phyloP scores from a whole-genome alignment of 345 rosid species.

The Sisymbrium irio region DNA sequence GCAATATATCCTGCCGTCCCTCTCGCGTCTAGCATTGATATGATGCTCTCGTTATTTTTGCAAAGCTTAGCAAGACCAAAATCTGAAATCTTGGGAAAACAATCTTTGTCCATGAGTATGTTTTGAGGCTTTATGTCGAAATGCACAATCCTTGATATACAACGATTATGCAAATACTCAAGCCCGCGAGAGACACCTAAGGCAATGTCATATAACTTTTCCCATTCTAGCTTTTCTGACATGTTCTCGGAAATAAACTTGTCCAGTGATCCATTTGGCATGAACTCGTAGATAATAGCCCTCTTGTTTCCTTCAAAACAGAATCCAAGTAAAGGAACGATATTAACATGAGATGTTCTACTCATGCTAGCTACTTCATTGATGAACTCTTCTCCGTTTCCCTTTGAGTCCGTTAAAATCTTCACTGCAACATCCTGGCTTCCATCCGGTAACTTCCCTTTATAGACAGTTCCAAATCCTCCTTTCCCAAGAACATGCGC shows the following conservation, averaged over 20 bases:
- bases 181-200: neutral
- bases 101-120: conserved; percentile 36
- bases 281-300: neutral
- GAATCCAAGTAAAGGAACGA: conserved; percentile 35
- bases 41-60: conserved; percentile 30
- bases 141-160: too few relatives aligned
- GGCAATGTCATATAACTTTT: neutral
- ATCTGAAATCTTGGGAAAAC: conserved; percentile 43
- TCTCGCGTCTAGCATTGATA: conserved; percentile 33
- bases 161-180: neutral
- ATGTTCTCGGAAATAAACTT: neutral
- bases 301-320: neutral
- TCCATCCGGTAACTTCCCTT: conserved; percentile 17
- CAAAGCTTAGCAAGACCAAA: conserved; percentile 50
- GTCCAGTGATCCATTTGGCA: neutral
- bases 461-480: conserved; percentile 26
- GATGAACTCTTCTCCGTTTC: conserved; percentile 42
- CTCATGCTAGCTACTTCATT: conserved; percentile 52
- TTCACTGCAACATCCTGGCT: conserved; percentile 30
- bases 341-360: conserved; percentile 49
- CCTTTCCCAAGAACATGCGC: conserved; percentile 29
- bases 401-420: conserved; percentile 18
- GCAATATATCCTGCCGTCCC: conserved; percentile 50
- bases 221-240: neutral
- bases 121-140: neutral